These are phyloP conservation scores for Diplodia scrobiculata DNA, from an alignment of 2,329 filamentous ascomycete genomes.

Conservation along the genomic window DNA sequence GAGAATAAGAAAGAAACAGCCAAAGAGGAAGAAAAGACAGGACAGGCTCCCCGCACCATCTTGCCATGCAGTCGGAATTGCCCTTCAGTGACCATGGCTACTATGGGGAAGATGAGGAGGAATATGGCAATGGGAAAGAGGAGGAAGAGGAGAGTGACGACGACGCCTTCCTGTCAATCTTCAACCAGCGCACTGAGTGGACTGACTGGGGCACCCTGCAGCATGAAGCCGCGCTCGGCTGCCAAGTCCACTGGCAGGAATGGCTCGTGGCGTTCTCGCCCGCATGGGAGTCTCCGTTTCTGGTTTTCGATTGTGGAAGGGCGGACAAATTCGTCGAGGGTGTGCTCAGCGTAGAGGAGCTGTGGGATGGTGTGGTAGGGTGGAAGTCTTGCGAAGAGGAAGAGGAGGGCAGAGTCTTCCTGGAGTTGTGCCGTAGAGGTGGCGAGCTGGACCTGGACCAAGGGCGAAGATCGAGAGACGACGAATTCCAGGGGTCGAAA, in stretches of 20 bases:
- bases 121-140: neutral
- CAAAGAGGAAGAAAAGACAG: too few species aligned
- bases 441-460: too few species aligned
- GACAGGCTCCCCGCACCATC: neutral
- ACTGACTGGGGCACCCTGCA: slow-evolving; percentile 24
- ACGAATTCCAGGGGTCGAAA: too few species aligned
- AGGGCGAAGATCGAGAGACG: too few species aligned
- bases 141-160: neutral
- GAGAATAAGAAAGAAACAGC: too few species aligned
- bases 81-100: too few species aligned
- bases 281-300: neutral
- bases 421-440: too few species aligned
- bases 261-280: slow-evolving; percentile 20
- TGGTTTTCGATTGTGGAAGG: slow-evolving; percentile 1
- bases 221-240: slow-evolving; percentile 15
- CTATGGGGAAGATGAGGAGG: neutral
- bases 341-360: neutral
- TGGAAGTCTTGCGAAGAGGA: neutral
- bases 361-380: neutral
- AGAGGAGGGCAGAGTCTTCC: neutral
- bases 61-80: neutral
- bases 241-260: slow-evolving; percentile 9
- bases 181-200: neutral
- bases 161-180: neutral
- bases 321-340: neutral